Base-by-base conservation (phyloP, 2,329 filamentous ascomycete genomes). In the Colletotrichum liaoningense region DNA sequence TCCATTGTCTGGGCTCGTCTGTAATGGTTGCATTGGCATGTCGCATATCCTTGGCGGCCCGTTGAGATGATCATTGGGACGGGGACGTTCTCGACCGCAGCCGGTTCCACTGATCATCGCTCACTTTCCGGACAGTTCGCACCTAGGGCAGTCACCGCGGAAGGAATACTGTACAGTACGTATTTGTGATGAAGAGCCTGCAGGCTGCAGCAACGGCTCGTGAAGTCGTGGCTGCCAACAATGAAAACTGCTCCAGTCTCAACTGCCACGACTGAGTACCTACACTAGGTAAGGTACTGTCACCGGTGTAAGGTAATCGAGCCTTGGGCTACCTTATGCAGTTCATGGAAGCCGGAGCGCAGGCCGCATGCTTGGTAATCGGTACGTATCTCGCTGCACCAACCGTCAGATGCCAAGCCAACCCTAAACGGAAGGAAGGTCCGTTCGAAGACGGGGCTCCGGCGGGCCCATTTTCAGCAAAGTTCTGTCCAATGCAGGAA, bases 51-150 rank as follows among this genome's bases (percentile, higher is more conserved):
- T 63, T 63, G 64, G 52, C 69, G 69, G 69, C 64, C 68, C 64
- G 69, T 68, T 54, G 42, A 26, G 69, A 58, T 72, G 57, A 58
- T 68, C 64, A 64, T 64, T 64, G 55, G 57, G 28, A 73, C 70
- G 70, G 70, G 59, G 54, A 55, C 33, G 66, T 62, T 69, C 70
- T 57, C 68, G 70, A 65, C 66, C 66, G 35, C 52, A 68, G 35
- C 60, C 59, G 42, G 66, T 26, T 16, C 70, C 70, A 60, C 70
- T 52, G 70, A 70, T 62, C 60, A 65, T 73, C 60, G 33, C 35
- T 26, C 60, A 57, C 66, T 73, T 60, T 64, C 59, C 60, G 42
- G 54, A 19, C 66, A 42, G 59, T 19, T 49, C 38, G 38, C 38
- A 63, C 35, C 58, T 63, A 46, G 28, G 33, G 33, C 33, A 55